A percentile compares a stretch with the other conserved stretches of the same genome.
These are phyloP conservation scores for Rhododendron henanense DNA, from an alignment of 148 eudicot species.

Conservation along the genomic window DNA sequence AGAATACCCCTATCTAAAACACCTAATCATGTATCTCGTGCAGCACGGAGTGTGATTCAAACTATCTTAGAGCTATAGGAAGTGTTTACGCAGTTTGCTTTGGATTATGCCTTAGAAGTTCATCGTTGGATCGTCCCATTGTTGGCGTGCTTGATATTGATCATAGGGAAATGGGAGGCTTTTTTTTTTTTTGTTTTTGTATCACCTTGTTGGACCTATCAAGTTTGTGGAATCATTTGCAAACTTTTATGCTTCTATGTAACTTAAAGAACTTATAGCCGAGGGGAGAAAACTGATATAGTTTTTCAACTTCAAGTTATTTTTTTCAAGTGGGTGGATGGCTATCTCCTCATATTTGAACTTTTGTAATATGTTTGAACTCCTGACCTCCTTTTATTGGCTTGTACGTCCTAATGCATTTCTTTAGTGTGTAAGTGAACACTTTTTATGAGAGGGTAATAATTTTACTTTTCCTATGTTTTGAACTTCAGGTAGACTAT, in stretches of 20 bases:
- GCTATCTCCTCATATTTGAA: background rate
- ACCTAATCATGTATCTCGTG: background rate
- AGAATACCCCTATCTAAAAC: background rate
- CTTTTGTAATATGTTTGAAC: background rate
- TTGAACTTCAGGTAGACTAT: constrained; percentile 52
- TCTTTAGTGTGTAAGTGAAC: background rate
- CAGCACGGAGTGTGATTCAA: background rate
- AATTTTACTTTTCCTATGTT: background rate
- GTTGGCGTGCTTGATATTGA: background rate
- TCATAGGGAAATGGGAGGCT: background rate
- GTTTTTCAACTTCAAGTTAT: background rate
- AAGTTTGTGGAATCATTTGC: background rate
- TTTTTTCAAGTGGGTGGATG: background rate
- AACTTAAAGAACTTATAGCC: background rate
- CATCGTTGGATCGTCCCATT: background rate
- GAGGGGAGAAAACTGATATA: background rate
- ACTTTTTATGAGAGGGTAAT: background rate
- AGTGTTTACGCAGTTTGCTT: background rate
- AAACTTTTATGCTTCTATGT: background rate
- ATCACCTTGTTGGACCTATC: background rate
- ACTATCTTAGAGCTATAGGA: background rate
- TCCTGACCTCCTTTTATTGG: too few species aligned
- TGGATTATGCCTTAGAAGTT: background rate
- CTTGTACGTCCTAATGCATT: too few species aligned
- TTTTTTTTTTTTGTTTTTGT: background rate